Conservation (phyloP, 768 basidiomycete species). For the Boletellus ananiceps region DNA sequence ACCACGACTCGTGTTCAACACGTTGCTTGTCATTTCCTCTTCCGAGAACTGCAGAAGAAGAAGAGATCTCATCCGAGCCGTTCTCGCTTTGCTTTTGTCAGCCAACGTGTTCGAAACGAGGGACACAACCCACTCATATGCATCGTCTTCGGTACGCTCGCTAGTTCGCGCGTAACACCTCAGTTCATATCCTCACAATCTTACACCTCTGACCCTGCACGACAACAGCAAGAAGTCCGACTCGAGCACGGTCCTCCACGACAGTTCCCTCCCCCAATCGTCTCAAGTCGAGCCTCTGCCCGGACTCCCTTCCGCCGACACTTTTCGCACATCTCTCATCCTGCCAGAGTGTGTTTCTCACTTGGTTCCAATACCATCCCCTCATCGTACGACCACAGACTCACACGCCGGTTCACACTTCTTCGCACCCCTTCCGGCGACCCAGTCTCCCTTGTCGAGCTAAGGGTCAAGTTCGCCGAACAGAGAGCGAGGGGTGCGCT, state of each 20-base stretch:
- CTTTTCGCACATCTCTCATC: constrained; percentile 85
- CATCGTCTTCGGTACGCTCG: constrained; percentile 75
- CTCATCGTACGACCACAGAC: constrained; percentile 41
- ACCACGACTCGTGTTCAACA: constrained; percentile 67
- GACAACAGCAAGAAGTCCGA: constrained; percentile 72
- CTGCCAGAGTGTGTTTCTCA: constrained; percentile 67
- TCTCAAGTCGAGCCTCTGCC: constrained; percentile 42
- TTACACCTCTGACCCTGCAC: constrained; percentile 22
- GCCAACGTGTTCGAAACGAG: constrained; percentile 73
- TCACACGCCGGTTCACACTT: constrained; percentile 78
- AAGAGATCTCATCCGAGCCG: constrained; percentile 32
- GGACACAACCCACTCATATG: constrained; percentile 45
- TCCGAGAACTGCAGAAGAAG: constrained; percentile 5
- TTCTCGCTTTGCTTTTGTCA: constrained; percentile 24
- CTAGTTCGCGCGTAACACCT: constrained; percentile 26
- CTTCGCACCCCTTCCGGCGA: constrained; percentile 66
- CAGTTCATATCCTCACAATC: constrained; percentile 26
- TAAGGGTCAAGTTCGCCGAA: constrained; percentile 65
- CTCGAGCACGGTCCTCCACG: constrained; percentile 40
- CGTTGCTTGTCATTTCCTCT: constrained; percentile 53
- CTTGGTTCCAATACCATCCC: constrained; percentile 2
- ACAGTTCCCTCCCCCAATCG: constrained; percentile 26
- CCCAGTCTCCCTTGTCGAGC: constrained; percentile 58
- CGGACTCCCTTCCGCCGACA: constrained; percentile 60
- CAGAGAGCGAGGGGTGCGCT: constrained; percentile 67